Evolutionary conservation across 352 stramenopile genomes (phyloP).

Genomic region (Vaucheria bursata): DNA sequence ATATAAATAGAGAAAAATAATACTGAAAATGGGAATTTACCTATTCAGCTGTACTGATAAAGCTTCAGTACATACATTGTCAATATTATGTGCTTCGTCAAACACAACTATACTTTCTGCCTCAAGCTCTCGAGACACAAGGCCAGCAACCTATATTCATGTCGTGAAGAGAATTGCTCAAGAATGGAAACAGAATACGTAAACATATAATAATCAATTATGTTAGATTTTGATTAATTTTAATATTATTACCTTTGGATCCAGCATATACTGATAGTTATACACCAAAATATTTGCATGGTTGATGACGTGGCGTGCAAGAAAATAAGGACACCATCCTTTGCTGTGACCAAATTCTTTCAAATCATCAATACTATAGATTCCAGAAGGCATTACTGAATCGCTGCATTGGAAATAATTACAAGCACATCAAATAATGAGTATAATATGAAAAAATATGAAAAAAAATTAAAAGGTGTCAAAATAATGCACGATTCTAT

Average conservation of each 20-base stretch:
- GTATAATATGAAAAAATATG: background rate
- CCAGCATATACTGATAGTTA: constrained; percentile 99
- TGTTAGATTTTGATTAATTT: too few relatives aligned
- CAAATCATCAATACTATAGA: constrained; percentile 94
- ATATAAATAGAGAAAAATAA: too few relatives aligned
- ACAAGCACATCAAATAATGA: constrained; percentile 57
- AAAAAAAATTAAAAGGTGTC: constrained; percentile 3
- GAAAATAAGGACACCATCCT: constrained; percentile 95
- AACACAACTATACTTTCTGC: constrained; percentile 83
- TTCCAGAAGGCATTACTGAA: constrained; percentile 78
- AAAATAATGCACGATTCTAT: background rate
- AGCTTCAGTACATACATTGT: constrained; percentile 98
- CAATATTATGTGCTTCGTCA: constrained; percentile 98
- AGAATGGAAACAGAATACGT: too few relatives aligned
- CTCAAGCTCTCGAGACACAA: constrained; percentile 84
- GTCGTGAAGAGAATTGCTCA: background rate
- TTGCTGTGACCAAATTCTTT: constrained; percentile 73
- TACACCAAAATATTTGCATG: constrained; percentile 96
- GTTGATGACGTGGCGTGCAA: constrained; percentile 90
- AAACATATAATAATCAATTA: too few relatives aligned
- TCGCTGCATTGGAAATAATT: too few relatives aligned
- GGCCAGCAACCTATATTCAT: constrained; percentile 27
- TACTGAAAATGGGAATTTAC: background rate
- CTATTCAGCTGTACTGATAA: constrained; percentile 89
- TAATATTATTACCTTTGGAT: constrained; percentile 90